Base-by-base conservation (phyloP, 139 green algal genomes). In the Chlorella ohadii region DNA sequence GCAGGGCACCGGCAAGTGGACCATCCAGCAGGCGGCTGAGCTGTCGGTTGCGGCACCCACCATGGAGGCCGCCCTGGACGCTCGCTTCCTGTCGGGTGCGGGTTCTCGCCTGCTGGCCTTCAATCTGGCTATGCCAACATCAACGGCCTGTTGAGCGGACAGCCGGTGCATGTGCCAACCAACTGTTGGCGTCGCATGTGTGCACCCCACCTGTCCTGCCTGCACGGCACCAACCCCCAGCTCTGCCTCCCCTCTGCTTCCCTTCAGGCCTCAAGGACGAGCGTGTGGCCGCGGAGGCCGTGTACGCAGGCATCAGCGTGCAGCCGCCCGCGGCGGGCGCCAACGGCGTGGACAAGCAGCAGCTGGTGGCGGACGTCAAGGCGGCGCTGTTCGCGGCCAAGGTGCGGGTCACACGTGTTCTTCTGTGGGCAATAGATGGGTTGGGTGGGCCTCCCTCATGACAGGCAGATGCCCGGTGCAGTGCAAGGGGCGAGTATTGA, bases 11-110 rank as follows among this genome's bases (percentile, higher is more conserved):
- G 94, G 97, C 85, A 99, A 99, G 89, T 99, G 97, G 97, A 99
- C 97, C 4, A 96, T 99, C 71, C 97, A 99, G 94, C 95, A 99
- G 86, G 97, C 97, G 0, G 97, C 97, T 0, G 97, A 99, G 90
- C 93, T 99, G 65, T 89, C 89, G 9, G 92, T 98, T 34, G 95
- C 97, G 41, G 94, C 94, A 0, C 97, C 97, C 83, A 99, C 96
- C 79, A 99, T 99, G 86, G 94, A 94, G 34, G 92, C 97, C 1
- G 95, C 97, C 0, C 92, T 99, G 56, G 97, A 99, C 72, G 95
- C 87, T 9, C 91, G 95, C 65, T 98, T 98, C 91, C 90, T 98
- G 82, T 93, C 86, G 47, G 97, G 76, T 82, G 72, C 16, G 70
- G 12, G 15, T 3, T 3, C 28, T 41, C 22, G 27, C 25, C 23